Percentiles rank a stretch among this genome's conserved stretches.
These are phyloP conservation scores for Theobroma cacao DNA, from an alignment of 345 rosid species.

Conservation along the genomic window DNA sequence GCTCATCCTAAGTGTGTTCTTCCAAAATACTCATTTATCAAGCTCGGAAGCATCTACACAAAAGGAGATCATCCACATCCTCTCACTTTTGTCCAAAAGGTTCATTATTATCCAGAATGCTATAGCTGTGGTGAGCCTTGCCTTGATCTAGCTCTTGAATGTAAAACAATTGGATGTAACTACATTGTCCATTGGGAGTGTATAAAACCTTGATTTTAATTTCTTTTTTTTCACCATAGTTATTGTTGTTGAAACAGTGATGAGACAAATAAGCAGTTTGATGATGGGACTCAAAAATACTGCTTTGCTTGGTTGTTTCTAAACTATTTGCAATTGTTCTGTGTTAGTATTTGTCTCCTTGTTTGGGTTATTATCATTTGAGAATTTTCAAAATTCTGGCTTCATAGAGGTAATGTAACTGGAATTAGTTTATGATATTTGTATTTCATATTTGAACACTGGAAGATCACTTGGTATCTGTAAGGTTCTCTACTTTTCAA, in stretches of 20 bases:
- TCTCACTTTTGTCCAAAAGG: background rate
- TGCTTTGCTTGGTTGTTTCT: background rate
- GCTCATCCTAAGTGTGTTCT: conserved; percentile 1
- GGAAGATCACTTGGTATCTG: no score
- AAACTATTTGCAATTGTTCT: background rate
- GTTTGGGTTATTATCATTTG: background rate
- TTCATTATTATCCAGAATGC: background rate
- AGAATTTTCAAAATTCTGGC: background rate
- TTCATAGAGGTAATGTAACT: background rate
- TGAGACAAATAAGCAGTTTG: background rate
- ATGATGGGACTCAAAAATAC: background rate
- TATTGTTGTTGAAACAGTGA: no score
- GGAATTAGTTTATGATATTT: no score
- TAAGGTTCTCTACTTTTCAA: no score
- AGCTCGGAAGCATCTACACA: background rate
- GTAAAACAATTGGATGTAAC: background rate
- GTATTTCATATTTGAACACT: no score
- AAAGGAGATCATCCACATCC: background rate
- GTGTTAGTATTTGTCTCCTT: background rate
- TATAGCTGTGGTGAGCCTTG: background rate
- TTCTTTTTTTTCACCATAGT: no score
- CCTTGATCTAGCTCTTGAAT: background rate
- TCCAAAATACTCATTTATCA: background rate
- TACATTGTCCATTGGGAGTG: background rate
- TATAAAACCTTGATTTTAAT: no score